Evolutionary conservation across 257 asterid species (phyloP).

Genomic region (Gentiana macrophylla): DNA sequence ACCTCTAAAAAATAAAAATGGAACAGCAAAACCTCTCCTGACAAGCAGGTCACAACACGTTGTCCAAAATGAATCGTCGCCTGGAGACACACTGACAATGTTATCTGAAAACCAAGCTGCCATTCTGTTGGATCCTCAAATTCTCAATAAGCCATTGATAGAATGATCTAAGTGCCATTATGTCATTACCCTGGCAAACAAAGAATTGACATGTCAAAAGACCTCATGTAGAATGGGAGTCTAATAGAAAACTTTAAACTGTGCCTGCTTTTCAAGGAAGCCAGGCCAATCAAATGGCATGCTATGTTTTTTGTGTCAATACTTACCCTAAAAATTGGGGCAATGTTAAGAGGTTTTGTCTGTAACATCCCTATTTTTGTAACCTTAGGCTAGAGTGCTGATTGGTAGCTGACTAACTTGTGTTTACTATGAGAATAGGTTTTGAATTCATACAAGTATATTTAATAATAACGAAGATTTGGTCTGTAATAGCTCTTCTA

Average conservation of each 20-base stretch:
- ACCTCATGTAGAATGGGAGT: neutral
- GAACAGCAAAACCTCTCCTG: conserved; percentile 21
- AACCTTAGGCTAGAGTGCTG: too few relatives aligned
- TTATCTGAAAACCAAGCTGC: conserved; percentile 78
- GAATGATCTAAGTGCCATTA: conserved; percentile 61
- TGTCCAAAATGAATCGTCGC: neutral
- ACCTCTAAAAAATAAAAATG: conserved; percentile 25
- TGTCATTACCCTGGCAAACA: conserved; percentile 53
- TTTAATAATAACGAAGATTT: too few relatives aligned
- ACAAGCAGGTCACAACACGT: conserved; percentile 9
- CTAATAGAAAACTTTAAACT: neutral
- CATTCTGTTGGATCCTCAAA: conserved; percentile 75
- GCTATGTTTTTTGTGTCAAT: too few relatives aligned
- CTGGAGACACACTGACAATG: conserved; percentile 9
- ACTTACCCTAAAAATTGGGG: neutral
- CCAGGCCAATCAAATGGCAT: neutral
- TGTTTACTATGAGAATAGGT: too few relatives aligned
- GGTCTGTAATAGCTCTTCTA: too few relatives aligned
- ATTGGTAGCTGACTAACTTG: too few relatives aligned
- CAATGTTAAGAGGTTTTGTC: too few relatives aligned
- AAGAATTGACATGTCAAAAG: conserved; percentile 1
- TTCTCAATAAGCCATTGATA: conserved; percentile 71
- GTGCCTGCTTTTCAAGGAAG: neutral
- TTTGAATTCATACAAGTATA: too few relatives aligned
- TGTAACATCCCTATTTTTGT: too few relatives aligned